phyloP scores from a whole-genome alignment of 192 early-diverging fungal species.

The Coemansia sp. region DNA sequence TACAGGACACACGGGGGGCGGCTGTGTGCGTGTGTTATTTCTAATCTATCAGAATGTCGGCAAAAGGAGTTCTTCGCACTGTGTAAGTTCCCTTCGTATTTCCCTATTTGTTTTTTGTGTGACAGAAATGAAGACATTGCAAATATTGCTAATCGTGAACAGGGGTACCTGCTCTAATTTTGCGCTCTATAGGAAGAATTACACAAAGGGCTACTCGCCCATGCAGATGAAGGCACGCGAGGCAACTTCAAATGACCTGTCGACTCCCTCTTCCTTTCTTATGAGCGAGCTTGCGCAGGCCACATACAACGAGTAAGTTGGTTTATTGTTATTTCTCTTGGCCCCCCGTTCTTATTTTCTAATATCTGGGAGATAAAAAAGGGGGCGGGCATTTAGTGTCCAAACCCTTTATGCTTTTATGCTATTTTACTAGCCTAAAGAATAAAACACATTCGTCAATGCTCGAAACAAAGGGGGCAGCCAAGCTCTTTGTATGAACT shows the following conservation, averaged over 20 bases:
- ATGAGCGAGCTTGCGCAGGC: conserved; percentile 87
- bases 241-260: conserved; percentile 78
- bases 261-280: conserved; percentile 70
- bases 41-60: conserved; percentile 22
- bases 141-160: not conserved
- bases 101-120: not conserved
- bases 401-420: too few relatives aligned
- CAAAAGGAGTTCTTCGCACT: conserved; percentile 42
- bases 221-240: conserved; percentile 89
- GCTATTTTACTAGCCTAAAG: too few relatives aligned
- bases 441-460: too few relatives aligned
- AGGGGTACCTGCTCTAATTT: too few relatives aligned
- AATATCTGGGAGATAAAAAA: not conserved
- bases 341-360: not conserved
- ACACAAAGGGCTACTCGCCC: conserved; percentile 88
- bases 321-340: not conserved
- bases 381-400: too few relatives aligned
- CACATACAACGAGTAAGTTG: conserved; percentile 81
- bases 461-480: too few relatives aligned
- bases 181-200: conserved; percentile 70
- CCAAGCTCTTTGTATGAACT: too few relatives aligned
- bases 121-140: not conserved
- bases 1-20: not conserved
- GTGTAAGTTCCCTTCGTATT: conserved; percentile 25
- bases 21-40: not conserved